A percentile compares a stretch with the other conserved stretches of the same genome.
Conservation (phyloP, 2,329 filamentous ascomycete genomes). For the Sarocladiaceae sp. region DNA sequence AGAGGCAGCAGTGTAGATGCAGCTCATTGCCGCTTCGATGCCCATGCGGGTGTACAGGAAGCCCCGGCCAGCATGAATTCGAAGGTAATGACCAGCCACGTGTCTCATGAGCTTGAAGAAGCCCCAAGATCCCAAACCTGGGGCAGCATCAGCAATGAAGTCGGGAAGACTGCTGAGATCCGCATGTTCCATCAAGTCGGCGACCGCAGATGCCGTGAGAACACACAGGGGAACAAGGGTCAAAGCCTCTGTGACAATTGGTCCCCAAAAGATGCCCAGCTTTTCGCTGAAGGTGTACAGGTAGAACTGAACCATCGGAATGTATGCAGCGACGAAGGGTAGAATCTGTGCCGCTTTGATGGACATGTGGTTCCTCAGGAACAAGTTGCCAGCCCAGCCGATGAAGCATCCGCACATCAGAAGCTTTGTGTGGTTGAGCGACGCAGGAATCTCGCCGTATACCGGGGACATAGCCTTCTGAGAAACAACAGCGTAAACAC, state of each 20-base stretch:
- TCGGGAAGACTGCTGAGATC: constrained; percentile 50
- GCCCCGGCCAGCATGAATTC: constrained; percentile 53
- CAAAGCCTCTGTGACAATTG: constrained; percentile 67
- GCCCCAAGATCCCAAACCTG: constrained; percentile 62
- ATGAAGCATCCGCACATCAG: constrained; percentile 63
- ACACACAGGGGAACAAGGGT: constrained; percentile 67
- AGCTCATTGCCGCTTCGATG: constrained; percentile 64
- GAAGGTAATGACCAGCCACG: constrained; percentile 33
- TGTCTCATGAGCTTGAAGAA: constrained; percentile 54
- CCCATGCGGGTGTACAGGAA: constrained; percentile 67
- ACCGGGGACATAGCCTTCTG: constrained; percentile 78
- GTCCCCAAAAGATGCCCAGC: constrained; percentile 68
- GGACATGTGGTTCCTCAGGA: constrained; percentile 42
- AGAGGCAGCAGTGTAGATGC: constrained; percentile 59
- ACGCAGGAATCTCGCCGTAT: constrained; percentile 78
- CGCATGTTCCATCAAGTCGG: constrained; percentile 59
- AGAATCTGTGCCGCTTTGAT: constrained; percentile 50
- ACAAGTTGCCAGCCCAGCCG: constrained; percentile 66
- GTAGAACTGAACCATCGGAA: constrained; percentile 68
- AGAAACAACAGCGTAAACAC: constrained; percentile 65
- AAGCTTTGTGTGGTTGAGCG: constrained; percentile 65
- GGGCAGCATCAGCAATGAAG: constrained; percentile 57
- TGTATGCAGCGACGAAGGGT: constrained; percentile 70
- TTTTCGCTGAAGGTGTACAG: constrained; percentile 62
- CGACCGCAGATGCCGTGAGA: constrained; percentile 60